A percentile compares a stretch with the other conserved stretches of the same genome.
Evolutionary conservation across 2,329 filamentous ascomycete genomes (phyloP).

Genomic region (Diaporthe citri): DNA sequence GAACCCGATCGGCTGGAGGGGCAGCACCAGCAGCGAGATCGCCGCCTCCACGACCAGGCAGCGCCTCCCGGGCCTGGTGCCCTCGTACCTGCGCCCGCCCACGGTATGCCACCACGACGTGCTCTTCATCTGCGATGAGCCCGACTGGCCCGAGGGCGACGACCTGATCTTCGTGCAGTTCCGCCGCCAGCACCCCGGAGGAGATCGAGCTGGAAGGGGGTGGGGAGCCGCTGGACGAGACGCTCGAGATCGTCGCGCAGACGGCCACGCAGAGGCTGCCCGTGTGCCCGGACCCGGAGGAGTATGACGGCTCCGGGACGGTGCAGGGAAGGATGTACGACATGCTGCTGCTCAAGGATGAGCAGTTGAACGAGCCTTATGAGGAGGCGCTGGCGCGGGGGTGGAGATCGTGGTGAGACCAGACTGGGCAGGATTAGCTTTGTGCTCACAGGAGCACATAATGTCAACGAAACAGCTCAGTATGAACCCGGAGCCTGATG

Average conservation of each 20-base stretch:
- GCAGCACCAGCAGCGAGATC: neutral
- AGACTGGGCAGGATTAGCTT: neutral
- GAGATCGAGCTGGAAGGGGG: neutral
- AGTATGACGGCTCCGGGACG: constrained; percentile 13
- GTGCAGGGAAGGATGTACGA: constrained; percentile 17
- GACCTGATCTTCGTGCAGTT: constrained; percentile 18
- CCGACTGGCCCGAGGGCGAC: constrained; percentile 16
- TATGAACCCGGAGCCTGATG: neutral
- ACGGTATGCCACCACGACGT: constrained; percentile 15
- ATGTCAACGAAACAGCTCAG: neutral
- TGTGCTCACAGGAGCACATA: neutral
- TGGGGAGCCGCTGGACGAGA: constrained; percentile 8
- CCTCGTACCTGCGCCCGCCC: constrained; percentile 2
- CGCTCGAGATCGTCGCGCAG: neutral
- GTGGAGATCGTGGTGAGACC: constrained; percentile 19
- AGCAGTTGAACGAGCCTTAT: constrained; percentile 2
- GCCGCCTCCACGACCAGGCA: neutral
- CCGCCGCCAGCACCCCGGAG: constrained; percentile 8
- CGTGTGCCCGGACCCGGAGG: constrained; percentile 13
- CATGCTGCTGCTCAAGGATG: constrained; percentile 18
- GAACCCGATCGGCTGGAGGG: constrained; percentile 10
- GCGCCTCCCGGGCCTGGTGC: constrained; percentile 2
- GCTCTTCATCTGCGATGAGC: constrained; percentile 23
- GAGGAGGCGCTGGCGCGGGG: neutral
- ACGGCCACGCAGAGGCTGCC: neutral